These are phyloP conservation scores for Nitzschia sp. DNA, from an alignment of 108 stramenopile species.

Conservation along the genomic window DNA sequence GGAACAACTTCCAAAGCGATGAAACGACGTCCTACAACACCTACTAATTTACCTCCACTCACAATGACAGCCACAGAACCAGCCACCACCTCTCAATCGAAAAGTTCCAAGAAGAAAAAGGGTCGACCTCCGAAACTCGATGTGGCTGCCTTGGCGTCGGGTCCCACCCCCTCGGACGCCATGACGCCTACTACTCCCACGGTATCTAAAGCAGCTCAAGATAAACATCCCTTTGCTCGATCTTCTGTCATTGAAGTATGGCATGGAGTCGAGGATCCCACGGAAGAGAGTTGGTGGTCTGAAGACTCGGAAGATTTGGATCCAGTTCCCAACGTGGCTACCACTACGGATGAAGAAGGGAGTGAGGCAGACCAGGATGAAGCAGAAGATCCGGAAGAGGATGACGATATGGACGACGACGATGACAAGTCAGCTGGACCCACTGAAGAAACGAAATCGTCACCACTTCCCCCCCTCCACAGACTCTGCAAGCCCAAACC, in stretches of 20 bases:
- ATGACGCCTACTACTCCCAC: neutral
- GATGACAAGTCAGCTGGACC: slow-evolving; percentile 2
- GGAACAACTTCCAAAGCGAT: too few relatives aligned
- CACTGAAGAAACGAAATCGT: neutral
- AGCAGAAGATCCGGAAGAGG: slow-evolving; percentile 14
- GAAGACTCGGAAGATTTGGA: slow-evolving; percentile 30
- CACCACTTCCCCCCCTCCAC: neutral
- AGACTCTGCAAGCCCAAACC: slow-evolving; percentile 16
- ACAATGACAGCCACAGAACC: too few relatives aligned
- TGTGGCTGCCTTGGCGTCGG: neutral
- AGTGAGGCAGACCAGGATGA: slow-evolving; percentile 14
- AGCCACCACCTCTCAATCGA: too few relatives aligned
- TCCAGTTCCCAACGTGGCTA: neutral
- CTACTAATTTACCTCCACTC: too few relatives aligned
- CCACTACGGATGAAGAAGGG: slow-evolving; percentile 7
- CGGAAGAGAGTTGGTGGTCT: slow-evolving; percentile 31
- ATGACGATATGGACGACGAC: slow-evolving; percentile 26
- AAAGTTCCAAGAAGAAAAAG: slow-evolving; percentile 8
- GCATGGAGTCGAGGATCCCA: slow-evolving; percentile 45
- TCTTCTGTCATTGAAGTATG: slow-evolving; percentile 83
- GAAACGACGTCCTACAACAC: too few relatives aligned
- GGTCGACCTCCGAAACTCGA: slow-evolving; percentile 15
- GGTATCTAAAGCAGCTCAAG: slow-evolving; percentile 36
- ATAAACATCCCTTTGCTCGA: slow-evolving; percentile 81
- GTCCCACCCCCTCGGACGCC: neutral